Evolutionary conservation across 192 early-diverging fungal genomes (phyloP).

Genomic region (Hyaloraphidium curvatum): DNA sequence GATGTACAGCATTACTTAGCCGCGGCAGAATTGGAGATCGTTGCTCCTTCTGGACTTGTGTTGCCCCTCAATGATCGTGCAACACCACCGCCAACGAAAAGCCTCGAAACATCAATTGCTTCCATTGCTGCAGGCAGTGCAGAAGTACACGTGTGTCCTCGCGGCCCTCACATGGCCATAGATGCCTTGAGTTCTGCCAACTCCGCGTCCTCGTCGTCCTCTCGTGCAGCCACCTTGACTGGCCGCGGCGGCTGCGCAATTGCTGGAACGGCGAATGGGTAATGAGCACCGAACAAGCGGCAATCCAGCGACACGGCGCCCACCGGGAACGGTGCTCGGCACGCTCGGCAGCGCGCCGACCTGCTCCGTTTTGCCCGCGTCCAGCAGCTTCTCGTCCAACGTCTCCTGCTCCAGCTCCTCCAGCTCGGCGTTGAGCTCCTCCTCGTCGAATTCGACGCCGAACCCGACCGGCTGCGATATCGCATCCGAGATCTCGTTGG

Average conservation of each 20-base stretch:
- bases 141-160: too few relatives aligned
- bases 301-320: neutral
- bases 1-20: too few relatives aligned
- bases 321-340: constrained; percentile 45
- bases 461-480: constrained; percentile 75
- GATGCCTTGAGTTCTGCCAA: constrained; percentile 48
- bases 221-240: constrained; percentile 6
- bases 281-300: neutral
- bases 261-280: constrained; percentile 9
- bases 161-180: constrained; percentile 63
- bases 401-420: constrained; percentile 88
- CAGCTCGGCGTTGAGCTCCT: constrained; percentile 74
- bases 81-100: too few relatives aligned
- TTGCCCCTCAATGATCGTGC: too few relatives aligned
- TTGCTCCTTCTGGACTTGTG: too few relatives aligned
- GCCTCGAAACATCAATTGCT: too few relatives aligned
- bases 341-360: constrained; percentile 36
- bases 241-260: constrained; percentile 26
- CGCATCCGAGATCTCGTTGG: constrained; percentile 83
- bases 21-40: too few relatives aligned
- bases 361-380: constrained; percentile 41
- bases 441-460: constrained; percentile 82
- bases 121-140: too few relatives aligned
- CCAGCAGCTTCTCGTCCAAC: constrained; percentile 64
- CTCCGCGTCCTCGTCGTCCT: constrained; percentile 67